A percentile compares a stretch with the other conserved stretches of the same genome.
Conservation (phyloP, 2,329 filamentous ascomycete species). For the Chalaropsis thielavioides region DNA sequence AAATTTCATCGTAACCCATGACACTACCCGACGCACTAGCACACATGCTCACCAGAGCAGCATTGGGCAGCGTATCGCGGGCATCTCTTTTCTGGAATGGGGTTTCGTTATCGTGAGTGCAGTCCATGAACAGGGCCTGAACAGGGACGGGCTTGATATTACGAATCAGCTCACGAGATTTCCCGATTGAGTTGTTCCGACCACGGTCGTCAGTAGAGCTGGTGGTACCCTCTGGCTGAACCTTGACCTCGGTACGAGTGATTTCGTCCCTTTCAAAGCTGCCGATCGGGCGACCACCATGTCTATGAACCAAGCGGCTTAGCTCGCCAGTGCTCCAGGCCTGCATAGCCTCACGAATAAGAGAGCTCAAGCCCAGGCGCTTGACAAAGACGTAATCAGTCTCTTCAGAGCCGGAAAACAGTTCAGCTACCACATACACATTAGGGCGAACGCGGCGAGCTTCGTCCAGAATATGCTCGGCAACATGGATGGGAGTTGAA, state of each 20-base stretch:
- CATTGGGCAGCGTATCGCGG: constrained; percentile 83
- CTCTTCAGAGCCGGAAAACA: constrained; percentile 90
- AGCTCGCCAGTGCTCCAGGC: constrained; percentile 91
- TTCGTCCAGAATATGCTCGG: constrained; percentile 86
- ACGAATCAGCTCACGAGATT: constrained; percentile 52
- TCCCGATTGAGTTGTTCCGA: constrained; percentile 23
- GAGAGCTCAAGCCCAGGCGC: constrained; percentile 72
- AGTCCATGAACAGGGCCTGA: constrained; percentile 96
- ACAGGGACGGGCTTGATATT: constrained; percentile 78
- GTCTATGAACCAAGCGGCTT: constrained; percentile 80
- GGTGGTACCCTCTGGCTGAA: constrained; percentile 17
- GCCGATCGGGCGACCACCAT: constrained; percentile 86
- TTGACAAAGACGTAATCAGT: constrained; percentile 96
- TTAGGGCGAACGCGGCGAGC: constrained; percentile 79
- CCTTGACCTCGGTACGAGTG: constrained; percentile 40
- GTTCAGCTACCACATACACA: constrained; percentile 81
- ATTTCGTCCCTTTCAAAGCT: constrained; percentile 93
- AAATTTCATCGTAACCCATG: constrained; percentile 96
- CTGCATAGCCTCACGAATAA: constrained; percentile 97
- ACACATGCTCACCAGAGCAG: constrained; percentile 91
- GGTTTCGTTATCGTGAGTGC: constrained; percentile 95
- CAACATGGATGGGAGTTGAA: constrained; percentile 86
- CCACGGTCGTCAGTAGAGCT: not conserved
- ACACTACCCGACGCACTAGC: constrained; percentile 88
- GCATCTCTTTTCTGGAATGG: constrained; percentile 91